Base-by-base conservation (phyloP, 2,329 filamentous ascomycete species). In the Cladosporium austrohemisphaericum region DNA sequence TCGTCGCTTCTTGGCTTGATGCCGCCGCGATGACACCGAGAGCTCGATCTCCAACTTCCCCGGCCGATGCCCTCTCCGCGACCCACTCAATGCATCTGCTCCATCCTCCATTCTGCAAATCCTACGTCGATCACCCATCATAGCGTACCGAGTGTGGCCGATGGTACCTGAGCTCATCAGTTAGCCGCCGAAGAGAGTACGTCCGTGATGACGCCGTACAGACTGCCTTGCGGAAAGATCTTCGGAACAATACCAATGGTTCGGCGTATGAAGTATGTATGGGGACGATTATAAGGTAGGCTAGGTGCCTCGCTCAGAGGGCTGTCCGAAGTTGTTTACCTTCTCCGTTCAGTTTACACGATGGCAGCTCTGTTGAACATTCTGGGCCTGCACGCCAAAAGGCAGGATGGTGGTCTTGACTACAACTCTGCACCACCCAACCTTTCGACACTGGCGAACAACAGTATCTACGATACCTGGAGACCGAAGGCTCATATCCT, bases 401-500 rank as follows among this genome's bases (percentile, higher is more conserved):
- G 43, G 11, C 43, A 46, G 18, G 14, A 35, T n/a, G 43, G 43
- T 26, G 43, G 43, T n/a, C 31, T 46, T 35, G 51, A 57, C 18
- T 70, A 69, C 52, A 69, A 68, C 49, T 54, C 54, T 16, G 62
- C 68, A 33, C 69, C 68, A 7, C 67, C 68, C 6, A 71, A 71
- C 52, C 53, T 71, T 25, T 68, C 66, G 5, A 68, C 66, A n/a
- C 61, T 71, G 13, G 59, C 62, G 44, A 70, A 70, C 53, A 60
- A 59, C 32, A 56, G 37, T 16, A 28, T 59, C 14, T 57, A 55
- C 37, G 46, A 59, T 10, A 59, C 54, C 49, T 65, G 63, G 63
- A 53, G 57, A 57, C 71, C 71, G 3, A 65, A 60, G 52, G 65
- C 70, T 13, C 71, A 73, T 44, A 62, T 74, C 1, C 62, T 72